Percentiles rank a stretch among this genome's conserved stretches.
phyloP scores from a whole-genome alignment of 495 filamentous ascomycete genomes.

The Aspergillus ellipticus region DNA sequence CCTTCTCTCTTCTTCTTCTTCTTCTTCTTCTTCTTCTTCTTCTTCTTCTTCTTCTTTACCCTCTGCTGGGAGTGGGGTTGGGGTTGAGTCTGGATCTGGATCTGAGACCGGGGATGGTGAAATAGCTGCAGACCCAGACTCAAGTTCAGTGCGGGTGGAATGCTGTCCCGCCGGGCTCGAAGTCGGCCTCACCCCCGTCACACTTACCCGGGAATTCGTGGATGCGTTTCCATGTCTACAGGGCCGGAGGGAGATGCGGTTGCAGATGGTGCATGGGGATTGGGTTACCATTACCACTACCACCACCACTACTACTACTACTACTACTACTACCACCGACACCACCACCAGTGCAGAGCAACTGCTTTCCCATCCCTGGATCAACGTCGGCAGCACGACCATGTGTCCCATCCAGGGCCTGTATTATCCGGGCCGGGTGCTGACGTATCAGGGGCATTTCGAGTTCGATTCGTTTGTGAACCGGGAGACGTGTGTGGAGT shows the following conservation, averaged over 20 bases:
- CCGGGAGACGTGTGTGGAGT: conserved; percentile 29
- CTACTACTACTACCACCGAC: too few relatives aligned
- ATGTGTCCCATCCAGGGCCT: conserved; percentile 39
- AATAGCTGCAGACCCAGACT: too few relatives aligned
- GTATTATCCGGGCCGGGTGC: conserved; percentile 30
- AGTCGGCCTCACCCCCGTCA: conserved; percentile 37
- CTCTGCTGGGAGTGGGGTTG: too few relatives aligned
- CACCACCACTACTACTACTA: too few relatives aligned
- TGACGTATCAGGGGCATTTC: conserved; percentile 43
- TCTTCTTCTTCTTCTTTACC: too few relatives aligned
- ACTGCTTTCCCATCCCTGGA: conserved; percentile 22
- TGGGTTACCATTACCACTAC: conserved; percentile 15
- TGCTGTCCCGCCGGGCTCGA: conserved; percentile 29
- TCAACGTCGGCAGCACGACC: conserved; percentile 31
- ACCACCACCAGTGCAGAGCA: too few relatives aligned
- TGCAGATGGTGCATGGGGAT: conserved; percentile 24
- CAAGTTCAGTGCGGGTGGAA: conserved; percentile 21
- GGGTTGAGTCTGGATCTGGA: too few relatives aligned
- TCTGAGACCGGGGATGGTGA: too few relatives aligned
- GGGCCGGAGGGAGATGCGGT: background rate
- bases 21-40: too few relatives aligned
- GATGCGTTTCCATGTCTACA: conserved; percentile 17
- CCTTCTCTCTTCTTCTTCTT: conserved; percentile 19
- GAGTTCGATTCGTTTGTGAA: conserved; percentile 42
- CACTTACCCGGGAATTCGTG: conserved; percentile 25